Evolutionary conservation across 2,329 filamentous ascomycete genomes (phyloP), one percentile per base, ranked within the genome.

Genomic region (Aureobasidium sp.): DNA sequence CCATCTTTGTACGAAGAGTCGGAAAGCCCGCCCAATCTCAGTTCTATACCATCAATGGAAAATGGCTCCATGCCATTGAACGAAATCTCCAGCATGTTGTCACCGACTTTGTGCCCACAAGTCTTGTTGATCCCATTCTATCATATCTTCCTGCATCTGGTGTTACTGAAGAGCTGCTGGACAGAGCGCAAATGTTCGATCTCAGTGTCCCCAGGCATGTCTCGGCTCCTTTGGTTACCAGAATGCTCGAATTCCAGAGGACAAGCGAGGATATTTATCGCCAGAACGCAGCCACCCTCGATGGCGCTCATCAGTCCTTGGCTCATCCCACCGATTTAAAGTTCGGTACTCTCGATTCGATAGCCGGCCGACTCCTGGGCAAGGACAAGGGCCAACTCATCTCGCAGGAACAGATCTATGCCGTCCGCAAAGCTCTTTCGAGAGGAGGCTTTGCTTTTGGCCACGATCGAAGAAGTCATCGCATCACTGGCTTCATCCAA

Each of bases 391-490:
- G 69, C 34, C 66, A 58, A 66, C 1, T 70, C 72, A 22, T 17
- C 25, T 73, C 14, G 62, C 70, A n/a, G 48, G 66, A 15, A 63
- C 67, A 17, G 71, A 81, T 9, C 73, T 91, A 5, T 89, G 88
- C 89, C 4, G 84, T 91, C 7, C 87, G 91, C 66, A 83, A 83
- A 62, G 82, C 86, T 9, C 71, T 93, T 8, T 72, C 80, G 27
- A 77, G 80, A 44, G 81, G 86, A 63, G 84, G 86, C 9, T 78
- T 85, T 59, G 83, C 79, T 31, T 89, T 91, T 69, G 78, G 79
- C 65, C 82, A 70, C n/a, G 78, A 81, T 64, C 66, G 64, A 72
- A 79, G 73, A 68, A 81, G 65, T 71, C 80, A 73, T 73, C 81
- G 73, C 70, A 71, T 78, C 69, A 84, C 74, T 68, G 81, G 74